phyloP scores from a whole-genome alignment of 129 eudicot species.

The Erigeron canadensis region DNA sequence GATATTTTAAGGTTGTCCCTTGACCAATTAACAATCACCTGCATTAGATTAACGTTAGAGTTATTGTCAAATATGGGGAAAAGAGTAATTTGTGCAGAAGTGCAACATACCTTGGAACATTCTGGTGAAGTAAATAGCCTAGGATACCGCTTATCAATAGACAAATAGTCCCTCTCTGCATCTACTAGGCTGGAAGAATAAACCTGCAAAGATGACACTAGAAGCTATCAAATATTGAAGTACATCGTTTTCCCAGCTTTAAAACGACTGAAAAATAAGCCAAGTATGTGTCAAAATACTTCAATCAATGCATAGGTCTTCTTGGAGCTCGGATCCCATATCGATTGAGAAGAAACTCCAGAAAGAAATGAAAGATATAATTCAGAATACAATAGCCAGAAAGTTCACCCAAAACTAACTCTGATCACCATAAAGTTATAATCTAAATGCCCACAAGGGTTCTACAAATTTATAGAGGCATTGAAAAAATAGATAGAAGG shows the following conservation, averaged over 20 bases:
- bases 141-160: conserved; percentile 46
- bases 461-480: conserved; percentile 5
- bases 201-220: conserved; percentile 48
- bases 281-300: conserved; percentile 12
- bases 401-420: conserved; percentile 20
- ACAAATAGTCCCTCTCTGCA: conserved; percentile 38
- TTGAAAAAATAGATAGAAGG: conserved; percentile 25
- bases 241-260: conserved; percentile 7
- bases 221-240: conserved; percentile 10
- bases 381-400: conserved; percentile 1
- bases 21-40: conserved; percentile 62
- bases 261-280: conserved; percentile 18
- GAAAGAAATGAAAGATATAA: too few relatives aligned
- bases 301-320: conserved; percentile 8
- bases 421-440: conserved; percentile 10
- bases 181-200: conserved; percentile 51
- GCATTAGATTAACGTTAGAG: conserved; percentile 29
- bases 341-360: conserved; percentile 19
- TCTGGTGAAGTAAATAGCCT: conserved; percentile 42
- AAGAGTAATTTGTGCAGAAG: conserved; percentile 6
- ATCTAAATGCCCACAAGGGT: conserved; percentile 18
- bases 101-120: conserved; percentile 33
- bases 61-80: conserved; percentile 16
- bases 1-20: conserved; percentile 30
- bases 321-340: conserved; percentile 5